Conservation (phyloP, 768 basidiomycete genomes). For the Cytidiella melzeri region DNA sequence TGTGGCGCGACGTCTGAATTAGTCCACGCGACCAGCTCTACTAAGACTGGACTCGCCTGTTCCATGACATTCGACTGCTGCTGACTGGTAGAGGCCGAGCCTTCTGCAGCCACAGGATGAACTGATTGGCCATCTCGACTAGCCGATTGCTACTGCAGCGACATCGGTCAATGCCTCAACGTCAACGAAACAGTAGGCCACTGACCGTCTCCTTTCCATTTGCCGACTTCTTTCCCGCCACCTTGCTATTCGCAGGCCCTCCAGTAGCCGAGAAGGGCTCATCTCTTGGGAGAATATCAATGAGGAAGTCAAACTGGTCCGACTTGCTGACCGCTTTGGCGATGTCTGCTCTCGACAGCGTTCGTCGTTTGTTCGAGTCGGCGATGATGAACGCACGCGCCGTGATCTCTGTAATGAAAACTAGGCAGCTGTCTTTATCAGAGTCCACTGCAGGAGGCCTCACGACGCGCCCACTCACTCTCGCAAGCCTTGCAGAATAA, state of each 20-base stretch:
- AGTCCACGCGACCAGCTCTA: too few relatives aligned
- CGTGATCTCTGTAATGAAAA: constrained; percentile 97
- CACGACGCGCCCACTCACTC: constrained; percentile 49
- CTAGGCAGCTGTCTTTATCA: constrained; percentile 32
- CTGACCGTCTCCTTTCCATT: not conserved
- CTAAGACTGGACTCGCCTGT: not conserved
- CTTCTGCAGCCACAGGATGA: not conserved
- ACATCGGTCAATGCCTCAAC: not conserved
- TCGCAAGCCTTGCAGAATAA: constrained; percentile 98
- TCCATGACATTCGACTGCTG: not conserved
- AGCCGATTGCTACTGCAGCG: not conserved
- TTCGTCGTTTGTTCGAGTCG: constrained; percentile 94
- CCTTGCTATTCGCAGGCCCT: constrained; percentile 8
- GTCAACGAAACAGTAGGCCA: not conserved
- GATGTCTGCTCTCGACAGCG: constrained; percentile 88
- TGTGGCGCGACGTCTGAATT: not conserved
- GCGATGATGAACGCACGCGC: constrained; percentile 93
- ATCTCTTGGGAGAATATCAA: constrained; percentile 92
- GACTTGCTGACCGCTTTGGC: constrained; percentile 87
- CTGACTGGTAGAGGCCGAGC: not conserved
- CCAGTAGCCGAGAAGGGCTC: constrained; percentile 32
- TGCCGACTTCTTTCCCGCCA: constrained; percentile 21
- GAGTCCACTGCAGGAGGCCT: not conserved
- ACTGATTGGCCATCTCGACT: not conserved
- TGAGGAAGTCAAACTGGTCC: constrained; percentile 96